Evolutionary conservation across 352 stramenopile species (phyloP), one percentile per base, ranked within the genome.

Genomic region (Phytophthora boehmeriae): DNA sequence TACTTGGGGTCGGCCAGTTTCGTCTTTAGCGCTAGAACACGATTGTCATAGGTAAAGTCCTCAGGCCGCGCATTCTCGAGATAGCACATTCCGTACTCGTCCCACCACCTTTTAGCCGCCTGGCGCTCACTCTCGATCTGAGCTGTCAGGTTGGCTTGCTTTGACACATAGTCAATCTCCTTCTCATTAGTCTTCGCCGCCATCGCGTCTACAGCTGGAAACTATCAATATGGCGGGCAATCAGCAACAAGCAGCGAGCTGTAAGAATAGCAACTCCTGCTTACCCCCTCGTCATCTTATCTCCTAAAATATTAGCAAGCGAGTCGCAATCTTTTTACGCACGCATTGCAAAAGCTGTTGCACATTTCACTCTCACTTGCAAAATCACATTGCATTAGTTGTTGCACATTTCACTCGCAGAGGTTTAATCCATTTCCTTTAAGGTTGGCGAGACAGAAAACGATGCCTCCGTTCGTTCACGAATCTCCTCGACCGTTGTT

Each of bases 101-200:
- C 82, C 82, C 82, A 93, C 84, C 84, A 93, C 25, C 73, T 79
- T 67, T 91, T 93, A 46, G 82, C 82, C 2, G 82, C 80, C 47
- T 84, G 82, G 8, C 77, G 80, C 53, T 93, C 84, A 59, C 82
- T 90, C 66, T 93, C 84, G 68, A 93, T 92, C 62, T 93, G 84
- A 46, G 84, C 62, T 20, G 84, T 92, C 39, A 90, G 72, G 55
- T 93, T 93, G n/a, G 84, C 82, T 53, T 93, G 66, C 62, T 89
- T 91, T 42, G 84, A 90, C 53, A 93, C 82, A 56, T 92, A 93
- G 63, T 93, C 84, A 55, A 90, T 67, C 70, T 92, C 84, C 59
- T 93, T 92, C 14, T 58, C 48, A 57, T 80, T 76, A 11, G 68
- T 75, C 59, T 86, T 88, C 5, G 78, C 54, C 6, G 71, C 59